phyloP scores from a whole-genome alignment of 2,329 filamentous ascomycete genomes.

The Penicillium concentricum region DNA sequence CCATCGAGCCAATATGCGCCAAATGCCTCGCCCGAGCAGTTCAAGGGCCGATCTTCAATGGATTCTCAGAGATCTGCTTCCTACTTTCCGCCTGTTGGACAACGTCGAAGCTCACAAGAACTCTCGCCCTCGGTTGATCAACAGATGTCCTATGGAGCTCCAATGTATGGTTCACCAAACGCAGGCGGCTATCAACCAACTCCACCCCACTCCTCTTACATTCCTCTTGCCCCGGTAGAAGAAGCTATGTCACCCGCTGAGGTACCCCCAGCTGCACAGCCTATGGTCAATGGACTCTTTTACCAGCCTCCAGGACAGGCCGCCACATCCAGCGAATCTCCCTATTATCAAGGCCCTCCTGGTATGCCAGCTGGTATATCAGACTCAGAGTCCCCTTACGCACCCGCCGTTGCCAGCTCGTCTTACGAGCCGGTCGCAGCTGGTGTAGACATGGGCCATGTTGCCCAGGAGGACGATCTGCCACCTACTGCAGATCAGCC shows the following conservation, averaged over 20 bases:
- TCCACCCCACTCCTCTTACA: slow-evolving; percentile 39
- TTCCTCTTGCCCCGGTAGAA: slow-evolving; percentile 42
- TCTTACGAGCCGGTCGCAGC: slow-evolving; percentile 21
- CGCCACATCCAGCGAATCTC: slow-evolving; percentile 13
- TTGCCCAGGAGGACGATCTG: slow-evolving; percentile 49
- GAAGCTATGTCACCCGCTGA: slow-evolving; percentile 34
- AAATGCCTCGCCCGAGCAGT: slow-evolving; percentile 53
- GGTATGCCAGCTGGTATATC: slow-evolving; percentile 21
- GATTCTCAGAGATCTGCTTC: slow-evolving; percentile 47
- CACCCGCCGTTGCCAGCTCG: slow-evolving; percentile 25
- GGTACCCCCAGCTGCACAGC: slow-evolving; percentile 18
- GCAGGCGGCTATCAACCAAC: slow-evolving; percentile 36
- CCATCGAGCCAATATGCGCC: slow-evolving; percentile 47
- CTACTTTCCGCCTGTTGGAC: slow-evolving; percentile 32
- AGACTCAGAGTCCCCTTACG: slow-evolving; percentile 30
- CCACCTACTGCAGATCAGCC: slow-evolving; percentile 52
- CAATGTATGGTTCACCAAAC: slow-evolving; percentile 35
- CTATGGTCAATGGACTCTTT: slow-evolving; percentile 27
- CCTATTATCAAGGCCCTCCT: slow-evolving; percentile 28
- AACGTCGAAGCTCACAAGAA: slow-evolving; percentile 40
- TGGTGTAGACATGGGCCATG: slow-evolving; percentile 30
- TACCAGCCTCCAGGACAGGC: slow-evolving; percentile 22
- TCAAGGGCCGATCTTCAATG: slow-evolving; percentile 50
- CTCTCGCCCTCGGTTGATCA: slow-evolving; percentile 34
- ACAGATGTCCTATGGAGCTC: slow-evolving; percentile 32